Evolutionary conservation across 306 rosid species (phyloP), one percentile per base, ranked within the genome.

Genomic region (Crotalaria pallida): DNA sequence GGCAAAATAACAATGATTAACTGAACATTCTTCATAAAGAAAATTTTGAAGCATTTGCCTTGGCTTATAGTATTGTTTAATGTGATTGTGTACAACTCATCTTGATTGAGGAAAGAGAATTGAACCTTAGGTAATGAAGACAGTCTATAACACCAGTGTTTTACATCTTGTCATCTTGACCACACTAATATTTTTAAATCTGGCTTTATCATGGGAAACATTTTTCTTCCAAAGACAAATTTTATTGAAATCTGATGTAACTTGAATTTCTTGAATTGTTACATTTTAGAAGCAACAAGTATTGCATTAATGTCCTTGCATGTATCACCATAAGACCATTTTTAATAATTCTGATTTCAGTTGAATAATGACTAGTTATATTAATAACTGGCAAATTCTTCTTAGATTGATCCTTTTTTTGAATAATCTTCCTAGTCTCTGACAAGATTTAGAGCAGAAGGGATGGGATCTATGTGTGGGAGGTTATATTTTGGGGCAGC

Each of bases 401-500:
- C 62, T 71, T 45, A 52, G 44, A 29, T 79, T 67, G 23, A 51
- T 41, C 13, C n/a, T n/a, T n/a, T 40, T 61, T 38, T 55, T 52
- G 41, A 69, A 67, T n/a, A 34, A 76, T 73, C 68, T 15, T 58
- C 24, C 31, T 86, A 95, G 97, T 33, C 87, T 43, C 79, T 83
- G 72, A 71, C 85, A 72, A 95, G 83, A 59, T 79, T 95, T 68
- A 86, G 76, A 85, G 96, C 85, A n/a, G 74, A 84, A 29, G 96
- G 92, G 69, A 72, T 95, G 53, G 97, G 96, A 71, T 71, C 81
- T 10, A 78, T 89, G 51, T 77, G 63, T 71, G 99, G 99, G 47
- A 89, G 96, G 83, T 74, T 87, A 72, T 81, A 84, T 66, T 38
- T 86, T 50, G 97, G 92, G 73, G 83, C 97, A 36, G 85, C 87